A percentile compares a stretch with the other conserved stretches of the same genome.
phyloP scores from a whole-genome alignment of 2,329 filamentous ascomycete genomes.

The Taxawa tesnikishii region DNA sequence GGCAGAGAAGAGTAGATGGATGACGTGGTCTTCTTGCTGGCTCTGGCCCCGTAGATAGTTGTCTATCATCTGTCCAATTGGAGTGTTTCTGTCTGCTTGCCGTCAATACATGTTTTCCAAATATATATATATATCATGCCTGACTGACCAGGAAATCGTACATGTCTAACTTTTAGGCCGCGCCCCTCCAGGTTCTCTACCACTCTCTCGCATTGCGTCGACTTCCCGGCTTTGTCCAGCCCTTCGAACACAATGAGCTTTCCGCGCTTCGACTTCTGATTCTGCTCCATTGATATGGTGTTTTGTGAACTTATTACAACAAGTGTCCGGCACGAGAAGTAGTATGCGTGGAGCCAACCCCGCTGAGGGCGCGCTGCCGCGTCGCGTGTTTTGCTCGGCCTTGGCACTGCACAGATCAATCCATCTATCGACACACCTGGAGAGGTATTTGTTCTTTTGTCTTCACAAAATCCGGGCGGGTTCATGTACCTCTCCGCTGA shows the following conservation, averaged over 20 bases:
- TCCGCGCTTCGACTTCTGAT: no score
- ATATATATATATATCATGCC: slow-evolving; percentile 9
- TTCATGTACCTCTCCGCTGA: no score
- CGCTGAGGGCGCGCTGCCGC: no score
- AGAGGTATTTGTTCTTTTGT: no score
- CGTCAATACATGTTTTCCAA: neutral
- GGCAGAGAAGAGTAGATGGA: slow-evolving; percentile 80
- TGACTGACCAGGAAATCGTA: slow-evolving; percentile 52
- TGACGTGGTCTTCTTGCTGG: slow-evolving; percentile 74
- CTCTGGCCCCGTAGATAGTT: slow-evolving; percentile 61
- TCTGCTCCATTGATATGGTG: no score
- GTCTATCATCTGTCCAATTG: slow-evolving; percentile 81
- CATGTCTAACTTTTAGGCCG: slow-evolving; percentile 42
- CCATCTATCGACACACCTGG: no score
- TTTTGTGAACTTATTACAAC: no score
- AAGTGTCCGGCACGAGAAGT: no score
- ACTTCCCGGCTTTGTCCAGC: slow-evolving; percentile 82
- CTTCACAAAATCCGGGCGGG: no score
- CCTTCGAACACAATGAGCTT: slow-evolving; percentile 79
- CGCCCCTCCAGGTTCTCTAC: slow-evolving; percentile 37
- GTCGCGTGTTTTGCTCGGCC: no score
- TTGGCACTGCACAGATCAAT: no score
- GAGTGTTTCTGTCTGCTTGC: slow-evolving; percentile 59
- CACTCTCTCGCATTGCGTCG: slow-evolving; percentile 70
- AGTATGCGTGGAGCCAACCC: no score